Conservation (phyloP, 345 rosid species). For the Arabidopsis thaliana region DNA sequence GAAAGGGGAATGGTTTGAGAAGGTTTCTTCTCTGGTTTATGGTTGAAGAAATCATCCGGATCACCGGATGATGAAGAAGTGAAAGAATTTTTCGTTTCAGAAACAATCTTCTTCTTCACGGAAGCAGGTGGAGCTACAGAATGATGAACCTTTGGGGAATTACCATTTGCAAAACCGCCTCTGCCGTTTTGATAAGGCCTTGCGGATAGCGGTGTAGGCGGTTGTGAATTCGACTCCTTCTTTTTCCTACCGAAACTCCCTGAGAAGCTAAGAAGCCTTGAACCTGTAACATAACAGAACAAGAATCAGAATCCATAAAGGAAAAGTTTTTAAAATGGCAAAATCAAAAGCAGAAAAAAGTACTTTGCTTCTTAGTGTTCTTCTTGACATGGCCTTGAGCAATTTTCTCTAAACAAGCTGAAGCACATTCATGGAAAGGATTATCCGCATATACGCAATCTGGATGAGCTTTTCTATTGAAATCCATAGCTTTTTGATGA, state of each 20-base stretch:
- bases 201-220: constrained; percentile 49
- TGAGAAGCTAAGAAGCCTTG: constrained; percentile 53
- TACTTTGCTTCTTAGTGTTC: constrained; percentile 43
- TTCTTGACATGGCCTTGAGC: constrained; percentile 49
- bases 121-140: constrained; percentile 46
- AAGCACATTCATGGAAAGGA: constrained; percentile 49
- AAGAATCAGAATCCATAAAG: constrained; percentile 14
- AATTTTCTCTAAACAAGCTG: constrained; percentile 47
- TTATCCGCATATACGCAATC: constrained; percentile 44
- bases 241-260: constrained; percentile 70
- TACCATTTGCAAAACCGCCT: constrained; percentile 32
- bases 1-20: constrained; percentile 34
- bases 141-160: constrained; percentile 42
- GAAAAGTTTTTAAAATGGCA: background rate
- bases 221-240: constrained; percentile 58
- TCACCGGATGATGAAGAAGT: constrained; percentile 54
- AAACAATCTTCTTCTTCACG: constrained; percentile 47
- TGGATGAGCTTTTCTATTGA: constrained; percentile 39
- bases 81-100: constrained; percentile 39
- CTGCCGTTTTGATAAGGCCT: constrained; percentile 38
- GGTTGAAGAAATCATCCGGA: constrained; percentile 51
- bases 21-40: constrained; percentile 47
- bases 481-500: constrained; percentile 34
- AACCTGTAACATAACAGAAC: constrained; percentile 48
- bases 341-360: background rate